Evolutionary conservation across 768 basidiomycete genomes (phyloP).

Genomic region (Tricholoma furcatifolium): DNA sequence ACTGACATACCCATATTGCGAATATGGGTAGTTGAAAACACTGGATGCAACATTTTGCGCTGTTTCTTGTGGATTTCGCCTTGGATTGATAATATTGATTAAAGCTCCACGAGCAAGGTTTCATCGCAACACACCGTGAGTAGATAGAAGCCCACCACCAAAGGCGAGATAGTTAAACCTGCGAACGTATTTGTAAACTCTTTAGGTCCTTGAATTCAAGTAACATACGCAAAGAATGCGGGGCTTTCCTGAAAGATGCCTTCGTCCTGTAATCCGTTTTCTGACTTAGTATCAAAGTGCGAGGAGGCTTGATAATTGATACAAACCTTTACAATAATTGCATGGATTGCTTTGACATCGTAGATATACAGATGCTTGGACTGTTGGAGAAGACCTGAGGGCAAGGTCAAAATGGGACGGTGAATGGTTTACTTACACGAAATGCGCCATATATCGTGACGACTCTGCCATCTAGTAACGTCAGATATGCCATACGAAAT

Average conservation of each 20-base stretch:
- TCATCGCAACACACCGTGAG: conserved; percentile 9
- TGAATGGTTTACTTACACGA: conserved; percentile 13
- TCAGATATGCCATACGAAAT: not conserved
- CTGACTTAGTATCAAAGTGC: too few species aligned
- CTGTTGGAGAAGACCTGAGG: not conserved
- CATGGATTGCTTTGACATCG: conserved; percentile 12
- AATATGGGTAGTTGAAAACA: conserved; percentile 35
- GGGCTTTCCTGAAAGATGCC: conserved; percentile 10
- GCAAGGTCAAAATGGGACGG: not conserved
- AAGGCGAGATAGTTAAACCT: conserved; percentile 10
- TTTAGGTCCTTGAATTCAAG: not conserved
- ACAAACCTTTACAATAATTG: conserved; percentile 11
- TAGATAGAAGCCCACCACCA: conserved; percentile 12
- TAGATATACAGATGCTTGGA: conserved; percentile 8
- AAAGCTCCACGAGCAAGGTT: not conserved
- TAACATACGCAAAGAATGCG: conserved; percentile 11
- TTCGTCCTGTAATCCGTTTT: conserved; percentile 8
- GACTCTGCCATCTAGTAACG: conserved; percentile 16
- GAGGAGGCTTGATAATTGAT: not conserved
- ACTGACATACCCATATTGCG: conserved; percentile 21
- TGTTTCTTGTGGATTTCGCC: conserved; percentile 24
- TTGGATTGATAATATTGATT: not conserved
- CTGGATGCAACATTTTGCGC: conserved; percentile 37
- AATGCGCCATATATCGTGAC: conserved; percentile 17
- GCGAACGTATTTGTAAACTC: not conserved